Evolutionary conservation across 2,329 filamentous ascomycete genomes (phyloP).

Genomic region (Epichloe glyceriae): DNA sequence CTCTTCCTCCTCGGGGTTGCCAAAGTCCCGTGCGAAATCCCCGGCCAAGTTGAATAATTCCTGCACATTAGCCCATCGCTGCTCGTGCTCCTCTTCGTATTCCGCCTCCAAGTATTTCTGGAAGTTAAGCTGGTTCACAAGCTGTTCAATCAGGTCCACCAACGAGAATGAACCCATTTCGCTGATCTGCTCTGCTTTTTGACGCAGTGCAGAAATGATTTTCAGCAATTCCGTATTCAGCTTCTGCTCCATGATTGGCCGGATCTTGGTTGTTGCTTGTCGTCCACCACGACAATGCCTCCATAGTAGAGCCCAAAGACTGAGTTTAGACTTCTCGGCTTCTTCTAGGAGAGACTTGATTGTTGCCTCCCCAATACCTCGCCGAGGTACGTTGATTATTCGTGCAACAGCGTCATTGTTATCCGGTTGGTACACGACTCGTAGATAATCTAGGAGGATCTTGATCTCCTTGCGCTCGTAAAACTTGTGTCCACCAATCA

Average conservation of each 20-base stretch:
- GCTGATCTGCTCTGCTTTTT: slow-evolving; percentile 16
- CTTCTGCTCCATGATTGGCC: slow-evolving; percentile 38
- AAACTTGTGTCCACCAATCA: slow-evolving; percentile 84
- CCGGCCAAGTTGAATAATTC: slow-evolving; percentile 72
- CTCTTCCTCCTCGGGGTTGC: slow-evolving; percentile 35
- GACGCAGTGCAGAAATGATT: slow-evolving; percentile 23
- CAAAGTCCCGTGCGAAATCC: slow-evolving; percentile 47
- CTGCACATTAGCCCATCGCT: slow-evolving; percentile 77
- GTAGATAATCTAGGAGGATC: slow-evolving; percentile 73
- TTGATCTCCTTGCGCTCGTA: slow-evolving; percentile 88
- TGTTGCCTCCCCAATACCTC: slow-evolving; percentile 70
- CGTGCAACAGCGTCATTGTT: slow-evolving; percentile 78
- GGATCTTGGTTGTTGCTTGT: slow-evolving; percentile 34
- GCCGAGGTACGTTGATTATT: slow-evolving; percentile 72
- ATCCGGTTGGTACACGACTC: slow-evolving; percentile 69
- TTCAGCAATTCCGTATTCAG: slow-evolving; percentile 37
- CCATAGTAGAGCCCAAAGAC: slow-evolving; percentile 62
- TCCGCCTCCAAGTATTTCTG: slow-evolving; percentile 59
- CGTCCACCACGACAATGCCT: slow-evolving; percentile 40
- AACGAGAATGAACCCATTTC: slow-evolving; percentile 21
- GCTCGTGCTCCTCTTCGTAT: slow-evolving; percentile 62
- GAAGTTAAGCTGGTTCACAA: slow-evolving; percentile 56
- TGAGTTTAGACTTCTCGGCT: slow-evolving; percentile 54
- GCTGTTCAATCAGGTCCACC: slow-evolving; percentile 35
- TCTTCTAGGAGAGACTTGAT: slow-evolving; percentile 63